Percentiles rank a stretch among this genome's conserved stretches.
Evolutionary conservation across 345 rosid genomes (phyloP).

Genomic region (Excoecaria agallocha): DNA sequence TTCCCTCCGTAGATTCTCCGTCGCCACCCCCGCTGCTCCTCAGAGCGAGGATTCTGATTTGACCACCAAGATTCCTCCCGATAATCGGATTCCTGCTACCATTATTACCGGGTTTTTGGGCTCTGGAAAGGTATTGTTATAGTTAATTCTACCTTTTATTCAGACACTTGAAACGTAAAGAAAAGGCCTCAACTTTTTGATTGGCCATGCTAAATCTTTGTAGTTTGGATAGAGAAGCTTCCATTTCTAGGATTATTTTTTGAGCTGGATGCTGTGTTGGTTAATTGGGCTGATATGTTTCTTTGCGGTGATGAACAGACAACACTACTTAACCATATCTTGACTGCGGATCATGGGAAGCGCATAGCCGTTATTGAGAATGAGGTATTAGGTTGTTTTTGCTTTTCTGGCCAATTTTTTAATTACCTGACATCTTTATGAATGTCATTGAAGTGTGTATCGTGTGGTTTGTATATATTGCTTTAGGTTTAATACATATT

Average conservation of each 20-base stretch:
- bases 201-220: neutral
- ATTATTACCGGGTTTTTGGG: slow-evolving; percentile 93
- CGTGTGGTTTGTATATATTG: too few relatives aligned
- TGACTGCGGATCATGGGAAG: slow-evolving; percentile 97
- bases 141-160: neutral
- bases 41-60: slow-evolving; percentile 52
- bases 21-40: slow-evolving; percentile 43
- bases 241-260: neutral
- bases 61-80: slow-evolving; percentile 67
- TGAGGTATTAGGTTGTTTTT: slow-evolving; percentile 46
- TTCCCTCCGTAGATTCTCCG: slow-evolving; percentile 43
- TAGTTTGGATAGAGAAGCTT: neutral
- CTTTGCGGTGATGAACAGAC: slow-evolving; percentile 52
- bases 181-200: neutral
- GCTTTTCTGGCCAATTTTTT: neutral
- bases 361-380: slow-evolving; percentile 96
- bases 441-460: neutral
- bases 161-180: neutral
- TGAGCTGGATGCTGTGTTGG: neutral
- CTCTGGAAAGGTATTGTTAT: slow-evolving; percentile 67
- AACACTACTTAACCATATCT: slow-evolving; percentile 82
- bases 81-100: slow-evolving; percentile 88
- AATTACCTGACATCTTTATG: neutral
- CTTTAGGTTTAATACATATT: too few relatives aligned
- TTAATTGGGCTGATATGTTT: neutral